Base-by-base conservation (phyloP, 495 filamentous ascomycete species). In the Penicillium psychrofluorescens region DNA sequence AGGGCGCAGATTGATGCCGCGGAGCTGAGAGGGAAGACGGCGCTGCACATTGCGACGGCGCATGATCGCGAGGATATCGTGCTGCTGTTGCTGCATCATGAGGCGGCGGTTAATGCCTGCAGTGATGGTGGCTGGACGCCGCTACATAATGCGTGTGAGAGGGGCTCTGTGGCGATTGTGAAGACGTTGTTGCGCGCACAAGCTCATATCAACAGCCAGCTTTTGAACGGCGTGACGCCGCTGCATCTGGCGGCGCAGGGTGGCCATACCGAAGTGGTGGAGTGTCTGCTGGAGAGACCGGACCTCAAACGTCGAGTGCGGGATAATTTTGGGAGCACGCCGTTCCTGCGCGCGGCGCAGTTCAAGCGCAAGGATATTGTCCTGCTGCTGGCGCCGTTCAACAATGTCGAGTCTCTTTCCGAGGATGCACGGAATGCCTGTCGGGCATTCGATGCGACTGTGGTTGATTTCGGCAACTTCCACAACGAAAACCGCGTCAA, bases 391-490 rank as follows among this genome's bases (percentile, higher is more conserved):
- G 75, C 77, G 1, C 79, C 78, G 4, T 74, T 73, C 31, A 74
- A 74, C 31, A 69, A 77, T 48, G 65, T 75, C 5, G 57, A 69
- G 13, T 64, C 64, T 6, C 56, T 85, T 11, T 76, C 75, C 0
- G 55, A 70, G 4, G 71, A 78, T 55, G 79, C 79, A 6, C 65
- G 68, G 12, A 68, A 67, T 11, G 81, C 82, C 6, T 78, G 72
- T 45, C 68, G 74, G 46, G 76, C 75, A 0, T 84, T 84, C 53
- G 76, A 82, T 44, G 80, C 80, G 6, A 84, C 80, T 1, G 70
- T 86, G 38, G 80, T 86, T 8, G 81, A 84, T 51, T 86, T 86
- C 54, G 80, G 80, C 10, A 74, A 80, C 41, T 82, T 81, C 48
- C 75, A 77, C 37, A 83, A 84, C 53, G 76, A 76, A 48, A 78